A percentile compares a stretch with the other conserved stretches of the same genome.
These are phyloP conservation scores for Phaeophleospora eucalypticola DNA, from an alignment of 2,329 filamentous ascomycete species.

Conservation along the genomic window DNA sequence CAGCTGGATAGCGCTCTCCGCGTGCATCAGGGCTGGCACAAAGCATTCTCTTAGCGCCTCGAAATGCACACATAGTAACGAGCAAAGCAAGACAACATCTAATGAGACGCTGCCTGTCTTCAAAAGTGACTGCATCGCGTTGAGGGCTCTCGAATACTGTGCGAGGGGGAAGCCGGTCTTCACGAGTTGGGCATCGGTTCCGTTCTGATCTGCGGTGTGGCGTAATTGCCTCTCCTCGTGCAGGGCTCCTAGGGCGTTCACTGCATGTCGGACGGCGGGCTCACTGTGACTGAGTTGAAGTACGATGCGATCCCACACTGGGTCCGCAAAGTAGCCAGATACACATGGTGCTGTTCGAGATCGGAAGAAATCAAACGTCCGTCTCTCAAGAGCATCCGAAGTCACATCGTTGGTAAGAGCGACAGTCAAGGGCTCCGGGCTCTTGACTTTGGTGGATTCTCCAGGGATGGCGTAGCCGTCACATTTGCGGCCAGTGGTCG, in stretches of 20 bases:
- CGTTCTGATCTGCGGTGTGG: constrained; percentile 10
- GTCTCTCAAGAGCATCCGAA: constrained; percentile 24
- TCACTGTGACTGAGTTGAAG: constrained; percentile 31
- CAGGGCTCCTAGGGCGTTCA: constrained; percentile 31
- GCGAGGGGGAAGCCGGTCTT: constrained; percentile 25
- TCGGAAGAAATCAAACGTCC: constrained; percentile 31
- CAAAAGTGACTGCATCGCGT: constrained; percentile 27
- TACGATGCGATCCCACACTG: constrained; percentile 29
- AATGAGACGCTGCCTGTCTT: constrained; percentile 17
- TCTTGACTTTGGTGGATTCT: constrained; percentile 10
- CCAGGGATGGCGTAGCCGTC: constrained; percentile 47
- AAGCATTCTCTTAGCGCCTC: constrained; percentile 32
- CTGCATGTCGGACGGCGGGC: constrained; percentile 30
- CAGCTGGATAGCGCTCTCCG: constrained; percentile 31
- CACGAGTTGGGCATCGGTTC: constrained; percentile 19
- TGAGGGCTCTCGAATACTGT: constrained; percentile 33
- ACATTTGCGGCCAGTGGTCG: constrained; percentile 53
- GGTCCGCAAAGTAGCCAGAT: constrained; percentile 30
- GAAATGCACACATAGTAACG: constrained; percentile 32
- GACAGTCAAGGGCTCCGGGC: constrained; percentile 15
- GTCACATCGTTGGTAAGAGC: constrained; percentile 21
- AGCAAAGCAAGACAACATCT: constrained; percentile 30
- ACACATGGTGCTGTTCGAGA: constrained; percentile 24
- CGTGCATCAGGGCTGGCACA: constrained; percentile 30
- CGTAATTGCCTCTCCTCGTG: constrained; percentile 28